Conservation (phyloP, 2,329 filamentous ascomycete genomes). For the Pseudocercospora macadamiae region DNA sequence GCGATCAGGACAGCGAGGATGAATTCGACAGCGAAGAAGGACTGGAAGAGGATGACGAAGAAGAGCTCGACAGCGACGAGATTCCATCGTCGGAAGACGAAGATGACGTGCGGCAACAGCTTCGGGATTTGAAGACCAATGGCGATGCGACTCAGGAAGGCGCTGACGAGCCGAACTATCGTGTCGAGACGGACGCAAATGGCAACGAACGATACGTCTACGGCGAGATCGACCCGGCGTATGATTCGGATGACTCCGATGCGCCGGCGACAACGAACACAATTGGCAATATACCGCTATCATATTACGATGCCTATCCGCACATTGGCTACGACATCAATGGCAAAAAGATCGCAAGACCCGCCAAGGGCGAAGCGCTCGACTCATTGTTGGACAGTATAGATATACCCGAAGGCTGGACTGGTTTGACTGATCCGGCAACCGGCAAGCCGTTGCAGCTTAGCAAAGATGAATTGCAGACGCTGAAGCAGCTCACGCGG, state of each 20-base stretch:
- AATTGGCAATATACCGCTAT: conserved; percentile 90
- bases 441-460: conserved; percentile 92
- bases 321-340: conserved; percentile 99
- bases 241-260: conserved; percentile 95
- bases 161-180: conserved; percentile 55
- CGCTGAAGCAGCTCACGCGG: conserved; percentile 84
- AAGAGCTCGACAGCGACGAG: conserved; percentile 43
- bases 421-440: conserved; percentile 87
- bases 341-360: conserved; percentile 95
- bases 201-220: conserved; percentile 90
- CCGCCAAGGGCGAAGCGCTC: conserved; percentile 88
- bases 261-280: conserved; percentile 80
- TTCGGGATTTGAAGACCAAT: conserved; percentile 47
- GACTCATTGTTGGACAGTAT: conserved; percentile 95
- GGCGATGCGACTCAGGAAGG: conserved; percentile 25
- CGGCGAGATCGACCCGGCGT: conserved; percentile 88
- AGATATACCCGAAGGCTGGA: conserved; percentile 96
- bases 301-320: conserved; percentile 96
- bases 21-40: conserved; percentile 31
- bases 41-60: conserved; percentile 29
- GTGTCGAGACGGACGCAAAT: conserved; percentile 78
- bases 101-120: conserved; percentile 48
- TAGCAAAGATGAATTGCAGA: conserved; percentile 82
- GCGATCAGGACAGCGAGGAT: conserved; percentile 40
- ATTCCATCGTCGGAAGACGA: conserved; percentile 44